phyloP scores from a whole-genome alignment of 202 grass and related monocot species.

The Panicum hallii region DNA sequence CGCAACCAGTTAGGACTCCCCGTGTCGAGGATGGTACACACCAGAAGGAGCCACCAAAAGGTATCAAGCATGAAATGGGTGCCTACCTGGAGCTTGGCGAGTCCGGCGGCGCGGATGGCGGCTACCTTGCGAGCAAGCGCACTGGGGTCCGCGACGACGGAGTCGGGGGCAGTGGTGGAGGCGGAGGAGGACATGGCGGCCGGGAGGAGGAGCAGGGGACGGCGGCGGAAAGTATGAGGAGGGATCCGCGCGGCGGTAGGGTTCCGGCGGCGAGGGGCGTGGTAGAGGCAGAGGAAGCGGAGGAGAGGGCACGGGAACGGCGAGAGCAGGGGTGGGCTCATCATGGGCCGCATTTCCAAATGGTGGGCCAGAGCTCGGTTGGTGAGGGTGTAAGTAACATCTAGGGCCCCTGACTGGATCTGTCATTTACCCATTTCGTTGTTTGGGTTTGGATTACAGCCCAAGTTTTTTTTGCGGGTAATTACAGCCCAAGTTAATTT shows the following conservation, averaged over 20 bases:
- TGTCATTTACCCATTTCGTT: neutral
- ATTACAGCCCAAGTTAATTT: constrained; percentile 1
- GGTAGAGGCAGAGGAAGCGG: constrained; percentile 46
- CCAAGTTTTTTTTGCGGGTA: neutral
- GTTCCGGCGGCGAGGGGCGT: constrained; percentile 46
- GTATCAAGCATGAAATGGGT: neutral
- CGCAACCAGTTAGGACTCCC: neutral
- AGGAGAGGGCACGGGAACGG: constrained; percentile 38
- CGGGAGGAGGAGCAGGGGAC: neutral
- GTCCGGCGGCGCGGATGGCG: constrained; percentile 66
- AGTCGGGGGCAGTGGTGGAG: neutral
- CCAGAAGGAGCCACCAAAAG: neutral
- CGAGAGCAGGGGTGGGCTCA: constrained; percentile 46
- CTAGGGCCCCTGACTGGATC: neutral
- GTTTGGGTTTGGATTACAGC: neutral
- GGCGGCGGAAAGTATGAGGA: neutral
- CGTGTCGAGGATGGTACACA: neutral
- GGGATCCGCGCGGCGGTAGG: constrained; percentile 35
- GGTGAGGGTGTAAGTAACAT: neutral
- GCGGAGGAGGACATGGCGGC: constrained; percentile 31
- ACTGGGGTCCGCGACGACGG: constrained; percentile 54
- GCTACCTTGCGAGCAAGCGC: constrained; percentile 62
- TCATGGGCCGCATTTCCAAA: constrained; percentile 52
- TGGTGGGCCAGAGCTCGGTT: constrained; percentile 24
- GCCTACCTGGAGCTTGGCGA: constrained; percentile 65